Base-by-base conservation (phyloP, 106 monocot species). In the Ottelia alismoides region DNA sequence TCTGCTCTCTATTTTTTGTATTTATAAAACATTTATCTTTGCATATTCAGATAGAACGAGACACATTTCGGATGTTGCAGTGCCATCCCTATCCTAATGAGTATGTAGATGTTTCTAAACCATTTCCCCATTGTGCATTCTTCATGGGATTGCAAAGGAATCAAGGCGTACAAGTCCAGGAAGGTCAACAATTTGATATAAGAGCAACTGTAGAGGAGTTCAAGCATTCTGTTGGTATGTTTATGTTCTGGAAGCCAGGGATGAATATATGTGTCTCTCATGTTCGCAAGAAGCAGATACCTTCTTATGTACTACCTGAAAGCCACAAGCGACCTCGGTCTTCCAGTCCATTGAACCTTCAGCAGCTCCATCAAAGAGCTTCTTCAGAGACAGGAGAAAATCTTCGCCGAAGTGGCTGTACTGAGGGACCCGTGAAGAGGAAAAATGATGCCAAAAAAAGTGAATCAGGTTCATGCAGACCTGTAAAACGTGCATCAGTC, bases 21-120 rank as follows among this genome's bases (percentile, higher is more conserved):
- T n/a, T n/a, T n/a, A n/a, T n/a, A n/a, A n/a, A n/a, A n/a, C n/a
- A n/a, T n/a, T n/a, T n/a, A n/a, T n/a, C n/a, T n/a, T n/a, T n/a
- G n/a, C n/a, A n/a, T n/a, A n/a, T n/a, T 59, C 76, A 88, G 88
- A 88, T 88, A 52, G 88, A 88, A 67, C 62, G 88, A 25, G 88
- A 88, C 60, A 88, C 88, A 17, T 79, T 12, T 35, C 75, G 78
- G 17, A 70, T 76, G 70, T 32, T 88, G 28, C 87, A 87, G 30
- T 22, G 61, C 20, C 80, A 80, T 64, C 80, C 80, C 30, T 71
- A 80, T 49, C 80, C 80, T 1, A 40, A 75, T 60, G 75, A 80
- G 50, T 80, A 75, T 31, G 49, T 61, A 29, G 80, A 80, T 31
- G 17, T 62, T n/a, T 66, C 67, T 0, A 80, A 63, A 44, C 80